Conservation (phyloP, 495 filamentous ascomycete genomes). For the Penicillium fimorum region DNA sequence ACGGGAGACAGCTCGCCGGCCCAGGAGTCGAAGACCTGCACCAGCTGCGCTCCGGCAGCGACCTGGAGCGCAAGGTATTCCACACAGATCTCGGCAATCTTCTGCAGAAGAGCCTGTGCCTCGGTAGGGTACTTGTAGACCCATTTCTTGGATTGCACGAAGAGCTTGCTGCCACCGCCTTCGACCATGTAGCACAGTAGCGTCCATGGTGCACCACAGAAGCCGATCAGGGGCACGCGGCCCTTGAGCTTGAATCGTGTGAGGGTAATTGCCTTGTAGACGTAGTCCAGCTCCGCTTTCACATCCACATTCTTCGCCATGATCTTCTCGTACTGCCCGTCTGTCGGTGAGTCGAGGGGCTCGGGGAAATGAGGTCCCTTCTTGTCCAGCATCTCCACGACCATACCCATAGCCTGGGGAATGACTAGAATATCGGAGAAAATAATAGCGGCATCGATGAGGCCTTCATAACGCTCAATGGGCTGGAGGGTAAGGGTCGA, state of each 20-base stretch:
- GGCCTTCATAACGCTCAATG: slow-evolving; percentile 82
- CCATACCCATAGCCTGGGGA: slow-evolving; percentile 96
- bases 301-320: slow-evolving; percentile 80
- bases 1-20: slow-evolving; percentile 86
- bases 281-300: slow-evolving; percentile 78
- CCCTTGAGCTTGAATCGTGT: slow-evolving; percentile 85
- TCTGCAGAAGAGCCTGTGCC: slow-evolving; percentile 76
- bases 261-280: slow-evolving; percentile 90
- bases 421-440: slow-evolving; percentile 98
- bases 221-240: slow-evolving; percentile 90
- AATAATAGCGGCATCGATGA: slow-evolving; percentile 96
- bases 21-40: slow-evolving; percentile 99
- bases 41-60: slow-evolving; percentile 81
- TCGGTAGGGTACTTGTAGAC: slow-evolving; percentile 84
- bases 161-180: slow-evolving; percentile 91
- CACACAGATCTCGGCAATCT: slow-evolving; percentile 88
- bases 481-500: slow-evolving; percentile 91
- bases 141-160: slow-evolving; percentile 90
- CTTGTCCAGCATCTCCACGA: slow-evolving; percentile 93
- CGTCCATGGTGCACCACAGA: slow-evolving; percentile 97
- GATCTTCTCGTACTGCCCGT: slow-evolving; percentile 75
- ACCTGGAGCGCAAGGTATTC: slow-evolving; percentile 93
- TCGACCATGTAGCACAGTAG: slow-evolving; percentile 98
- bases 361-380: slow-evolving; percentile 92
- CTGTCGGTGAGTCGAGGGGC: slow-evolving; percentile 72